A percentile compares a stretch with the other conserved stretches of the same genome.
Evolutionary conservation across 2,329 filamentous ascomycete species (phyloP).

Genomic region (Aspergillus spinulosporus): DNA sequence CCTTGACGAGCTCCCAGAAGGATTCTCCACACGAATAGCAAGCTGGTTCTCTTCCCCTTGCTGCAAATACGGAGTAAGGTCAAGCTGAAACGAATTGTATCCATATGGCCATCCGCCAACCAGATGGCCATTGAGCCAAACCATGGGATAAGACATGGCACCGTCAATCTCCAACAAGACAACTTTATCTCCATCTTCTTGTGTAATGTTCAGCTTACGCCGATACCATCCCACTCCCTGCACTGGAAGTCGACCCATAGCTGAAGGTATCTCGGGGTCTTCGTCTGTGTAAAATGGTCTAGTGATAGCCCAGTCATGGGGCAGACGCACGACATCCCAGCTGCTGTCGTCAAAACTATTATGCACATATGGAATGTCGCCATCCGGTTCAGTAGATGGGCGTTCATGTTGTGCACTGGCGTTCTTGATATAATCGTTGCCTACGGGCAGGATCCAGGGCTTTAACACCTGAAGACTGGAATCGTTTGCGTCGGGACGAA

Average conservation of each 20-base stretch:
- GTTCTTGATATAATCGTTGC: not conserved
- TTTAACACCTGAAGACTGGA: not conserved
- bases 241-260: conserved; percentile 1
- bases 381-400: not conserved
- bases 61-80: conserved; percentile 2
- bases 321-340: not conserved
- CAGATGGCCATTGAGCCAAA: conserved; percentile 8
- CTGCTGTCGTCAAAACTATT: conserved; percentile 4
- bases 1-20: not conserved
- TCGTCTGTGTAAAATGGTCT: conserved; percentile 1
- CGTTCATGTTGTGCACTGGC: not conserved
- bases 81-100: conserved; percentile 5
- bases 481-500: not conserved
- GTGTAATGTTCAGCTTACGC: not conserved
- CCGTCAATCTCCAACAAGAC: conserved; percentile 10
- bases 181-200: not conserved
- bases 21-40: conserved; percentile 9
- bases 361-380: not conserved
- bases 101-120: conserved; percentile 12
- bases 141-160: conserved; percentile 8
- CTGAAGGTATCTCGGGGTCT: not conserved
- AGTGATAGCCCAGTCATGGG: conserved; percentile 11
- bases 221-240: conserved; percentile 12
- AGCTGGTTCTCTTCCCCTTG: conserved; percentile 2
- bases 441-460: not conserved